Percentiles rank a stretch among this genome's conserved stretches.
Conservation (phyloP, 2,329 filamentous ascomycete genomes). For the Penicillium sclerotigenum region DNA sequence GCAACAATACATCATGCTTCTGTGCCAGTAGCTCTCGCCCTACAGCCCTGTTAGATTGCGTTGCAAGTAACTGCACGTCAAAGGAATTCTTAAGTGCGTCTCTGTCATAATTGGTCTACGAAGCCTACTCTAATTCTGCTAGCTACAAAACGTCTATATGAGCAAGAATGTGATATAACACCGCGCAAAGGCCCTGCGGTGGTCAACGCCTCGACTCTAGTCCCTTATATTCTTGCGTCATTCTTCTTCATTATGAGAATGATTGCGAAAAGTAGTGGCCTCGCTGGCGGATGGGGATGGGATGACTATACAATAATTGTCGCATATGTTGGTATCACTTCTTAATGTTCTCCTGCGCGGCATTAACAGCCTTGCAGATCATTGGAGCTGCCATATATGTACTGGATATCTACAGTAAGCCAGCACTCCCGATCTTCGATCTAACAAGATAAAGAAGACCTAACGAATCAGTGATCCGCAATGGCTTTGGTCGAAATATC, state of each 20-base stretch:
- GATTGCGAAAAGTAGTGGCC: constrained; percentile 11
- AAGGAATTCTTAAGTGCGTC: constrained; percentile 18
- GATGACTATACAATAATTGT: constrained; percentile 23
- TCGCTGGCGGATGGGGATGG: constrained; percentile 20
- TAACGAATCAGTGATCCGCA: constrained; percentile 11
- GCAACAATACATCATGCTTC: constrained; percentile 11
- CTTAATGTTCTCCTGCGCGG: background rate
- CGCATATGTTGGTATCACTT: constrained; percentile 12
- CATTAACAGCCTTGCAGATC: background rate
- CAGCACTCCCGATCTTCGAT: background rate
- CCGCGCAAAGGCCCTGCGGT: constrained; percentile 1
- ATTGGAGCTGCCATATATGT: constrained; percentile 12
- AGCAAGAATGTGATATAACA: constrained; percentile 13
- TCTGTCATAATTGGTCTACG: background rate
- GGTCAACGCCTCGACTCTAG: constrained; percentile 6
- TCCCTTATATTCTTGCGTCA: constrained; percentile 16
- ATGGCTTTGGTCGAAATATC: constrained; percentile 22
- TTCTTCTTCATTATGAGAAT: constrained; percentile 18
- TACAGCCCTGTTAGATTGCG: constrained; percentile 6
- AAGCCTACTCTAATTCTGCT: background rate
- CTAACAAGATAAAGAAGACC: background rate
- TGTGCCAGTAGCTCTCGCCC: constrained; percentile 4
- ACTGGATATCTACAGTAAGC: constrained; percentile 12
- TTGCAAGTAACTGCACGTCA: constrained; percentile 9
- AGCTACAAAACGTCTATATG: constrained; percentile 14